A percentile compares a stretch with the other conserved stretches of the same genome.
Evolutionary conservation across 1,284 basidiomycete genomes (phyloP).

Genomic region (Cutaneotrichosporon sp.): DNA sequence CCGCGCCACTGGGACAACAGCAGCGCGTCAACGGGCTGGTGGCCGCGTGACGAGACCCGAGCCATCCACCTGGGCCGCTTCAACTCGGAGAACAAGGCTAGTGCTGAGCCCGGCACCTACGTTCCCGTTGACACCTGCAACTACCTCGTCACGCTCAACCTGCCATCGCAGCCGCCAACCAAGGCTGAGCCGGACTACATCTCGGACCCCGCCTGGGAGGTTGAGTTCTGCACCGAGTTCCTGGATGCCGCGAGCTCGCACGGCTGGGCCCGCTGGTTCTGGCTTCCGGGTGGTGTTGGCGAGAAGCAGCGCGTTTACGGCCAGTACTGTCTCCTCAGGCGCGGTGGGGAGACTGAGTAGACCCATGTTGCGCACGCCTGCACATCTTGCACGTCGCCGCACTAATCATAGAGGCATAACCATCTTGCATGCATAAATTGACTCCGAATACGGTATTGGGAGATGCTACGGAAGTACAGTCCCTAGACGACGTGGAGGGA

Average conservation of each 20-base stretch:
- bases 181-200: conserved; percentile 73
- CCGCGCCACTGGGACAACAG: conserved; percentile 60
- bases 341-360: conserved; percentile 21
- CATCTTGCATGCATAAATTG: neutral
- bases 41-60: conserved; percentile 68
- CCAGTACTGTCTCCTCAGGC: conserved; percentile 57
- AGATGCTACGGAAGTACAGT: neutral
- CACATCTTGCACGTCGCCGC: neutral
- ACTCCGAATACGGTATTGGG: neutral
- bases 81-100: conserved; percentile 84
- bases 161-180: conserved; percentile 66
- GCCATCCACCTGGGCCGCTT: conserved; percentile 62
- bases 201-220: conserved; percentile 62
- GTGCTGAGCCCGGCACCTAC: conserved; percentile 66
- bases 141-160: conserved; percentile 83
- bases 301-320: conserved; percentile 54
- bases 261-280: conserved; percentile 69
- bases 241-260: conserved; percentile 74
- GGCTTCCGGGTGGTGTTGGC: conserved; percentile 64
- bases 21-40: conserved; percentile 50
- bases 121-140: conserved; percentile 74
- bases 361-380: neutral
- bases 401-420: neutral
- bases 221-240: conserved; percentile 71
- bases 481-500: neutral